Evolutionary conservation across 169 alveolate genomes (phyloP), one percentile per base, ranked within the genome.

Genomic region (Cytauxzoon felis): DNA sequence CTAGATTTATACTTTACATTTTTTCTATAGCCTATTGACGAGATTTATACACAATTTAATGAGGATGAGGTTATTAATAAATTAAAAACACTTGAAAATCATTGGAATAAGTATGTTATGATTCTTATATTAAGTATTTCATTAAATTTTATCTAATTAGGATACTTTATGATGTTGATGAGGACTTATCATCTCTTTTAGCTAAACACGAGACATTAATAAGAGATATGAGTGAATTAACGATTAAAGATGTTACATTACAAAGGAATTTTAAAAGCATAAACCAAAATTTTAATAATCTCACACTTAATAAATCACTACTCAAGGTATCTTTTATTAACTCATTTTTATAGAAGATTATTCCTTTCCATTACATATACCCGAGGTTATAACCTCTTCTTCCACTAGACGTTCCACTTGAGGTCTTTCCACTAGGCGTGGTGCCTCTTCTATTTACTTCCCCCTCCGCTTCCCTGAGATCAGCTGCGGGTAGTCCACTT

Each of bases 221-320:
- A 11, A 52, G 54, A 16, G 42, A 47, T 0, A 7, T 72, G 23
- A 53, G 58, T 40, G 82, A 72, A 6, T 60, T 72, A n/a, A 62
- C 64, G 0, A 29, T 61, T 18, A 16, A 38, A 5, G 66, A 62
- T 23, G 49, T 59, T 5, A 47, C 76, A 11, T 62, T 56, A n/a
- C 50, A 67, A 42, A 16, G 40, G 23, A 72, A 72, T 57, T 72
- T 72, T 45, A 72, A 72, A 48, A 5, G 43, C 34, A 58, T 72
- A 40, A 52, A 72, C 51, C 78, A 72, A 42, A 62, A 53, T 43
- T 72, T 57, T 47, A 72, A 72, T 23, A 38, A 42, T 9, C 67
- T 72, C 24, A 48, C 62, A 2, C n/a, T 8, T 27, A 34, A 58
- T n/a, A 61, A 72, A 51, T 50, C 27, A 1, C 57, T 52, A 9